Evolutionary conservation across 192 early-diverging fungal genomes (phyloP), one percentile per base, ranked within the genome.

Genomic region (Coemansia sp.): DNA sequence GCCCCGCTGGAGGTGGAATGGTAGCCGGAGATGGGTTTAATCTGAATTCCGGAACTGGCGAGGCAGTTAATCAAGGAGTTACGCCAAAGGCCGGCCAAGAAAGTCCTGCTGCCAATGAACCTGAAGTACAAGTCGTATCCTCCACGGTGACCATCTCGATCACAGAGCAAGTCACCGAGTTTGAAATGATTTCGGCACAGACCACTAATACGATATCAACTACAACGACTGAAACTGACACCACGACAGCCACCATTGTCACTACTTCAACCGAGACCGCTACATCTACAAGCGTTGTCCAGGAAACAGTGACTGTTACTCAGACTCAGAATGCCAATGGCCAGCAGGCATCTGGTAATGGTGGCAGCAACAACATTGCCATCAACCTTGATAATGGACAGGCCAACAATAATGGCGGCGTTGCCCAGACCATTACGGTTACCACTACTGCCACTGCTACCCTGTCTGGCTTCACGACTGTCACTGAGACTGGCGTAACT

Each of bases 371-470:
- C 1, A 36, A 58, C 11, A 50, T 58, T 19, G 20, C n/a, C 16
- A 49, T 65, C 7, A 55, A 29, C 53, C 24, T 55, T 55, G 16
- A 42, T 42, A 42, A 52, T 52, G 50, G 10, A 27, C 24, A 23
- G 18, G 24, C 25, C 23, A 52, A 52, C 27, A 27, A 27, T 24
- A 56, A 56, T 56, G 56, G 35, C 4, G 56, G 56, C 24, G 22
- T 19, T 39, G 56, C 6, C 5, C 14, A 58, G 5, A 45, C 56
- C 13, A 29, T 45, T 42, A 58, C 56, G 13, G 35, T 58, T 2
- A 58, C 56, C 4, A 8, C 23, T 20, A 45, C 56, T 10, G 20
- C 23, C 1, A 45, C 36, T 4, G 35, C 34, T 27, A 58, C 56
- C 10, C 11, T 20, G 36, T 42, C 56, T 24, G 56, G 35, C 1